Percentiles rank a stretch among this genome's conserved stretches.
phyloP scores from a whole-genome alignment of 2,329 filamentous ascomycete species.

The Talaromyces albobiverticillius region DNA sequence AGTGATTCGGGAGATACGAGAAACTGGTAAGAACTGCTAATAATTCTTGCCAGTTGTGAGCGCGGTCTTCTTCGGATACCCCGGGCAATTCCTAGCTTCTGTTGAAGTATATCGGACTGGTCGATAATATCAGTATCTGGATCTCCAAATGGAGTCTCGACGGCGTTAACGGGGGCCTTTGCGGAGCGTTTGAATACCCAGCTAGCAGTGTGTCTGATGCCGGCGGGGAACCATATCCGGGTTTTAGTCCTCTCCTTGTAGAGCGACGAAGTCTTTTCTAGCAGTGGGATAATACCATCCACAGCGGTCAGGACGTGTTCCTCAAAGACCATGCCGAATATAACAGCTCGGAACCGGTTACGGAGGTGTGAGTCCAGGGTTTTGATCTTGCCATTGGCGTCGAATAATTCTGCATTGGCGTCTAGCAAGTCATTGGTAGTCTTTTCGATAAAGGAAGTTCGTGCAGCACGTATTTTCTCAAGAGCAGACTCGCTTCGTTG shows the following conservation, averaged over 20 bases:
- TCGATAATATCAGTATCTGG: constrained; percentile 25
- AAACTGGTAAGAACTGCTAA: constrained; percentile 39
- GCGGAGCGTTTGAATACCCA: constrained; percentile 36
- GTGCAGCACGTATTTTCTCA: constrained; percentile 26
- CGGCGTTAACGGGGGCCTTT: constrained; percentile 24
- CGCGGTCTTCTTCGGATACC: constrained; percentile 29
- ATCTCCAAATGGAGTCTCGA: constrained; percentile 22
- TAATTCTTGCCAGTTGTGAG: constrained; percentile 23
- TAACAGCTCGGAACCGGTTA: constrained; percentile 38
- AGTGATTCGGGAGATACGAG: constrained; percentile 44
- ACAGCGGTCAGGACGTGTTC: constrained; percentile 37
- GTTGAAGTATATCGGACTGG: constrained; percentile 34
- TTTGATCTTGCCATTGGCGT: constrained; percentile 37
- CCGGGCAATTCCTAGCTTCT: constrained; percentile 37
- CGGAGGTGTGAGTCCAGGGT: constrained; percentile 20
- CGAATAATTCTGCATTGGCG: constrained; percentile 42
- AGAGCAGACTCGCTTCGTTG: constrained; percentile 20
- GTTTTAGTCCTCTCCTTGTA: constrained; percentile 33
- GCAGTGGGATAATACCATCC: constrained; percentile 31
- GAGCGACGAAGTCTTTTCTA: constrained; percentile 37
- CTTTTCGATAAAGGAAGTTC: constrained; percentile 24
- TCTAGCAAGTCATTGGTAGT: constrained; percentile 43
- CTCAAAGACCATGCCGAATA: constrained; percentile 49
- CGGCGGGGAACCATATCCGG: constrained; percentile 45
- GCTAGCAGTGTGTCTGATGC: constrained; percentile 37